Conservation (phyloP, 768 basidiomycete genomes). For the Auricularia sp. region DNA sequence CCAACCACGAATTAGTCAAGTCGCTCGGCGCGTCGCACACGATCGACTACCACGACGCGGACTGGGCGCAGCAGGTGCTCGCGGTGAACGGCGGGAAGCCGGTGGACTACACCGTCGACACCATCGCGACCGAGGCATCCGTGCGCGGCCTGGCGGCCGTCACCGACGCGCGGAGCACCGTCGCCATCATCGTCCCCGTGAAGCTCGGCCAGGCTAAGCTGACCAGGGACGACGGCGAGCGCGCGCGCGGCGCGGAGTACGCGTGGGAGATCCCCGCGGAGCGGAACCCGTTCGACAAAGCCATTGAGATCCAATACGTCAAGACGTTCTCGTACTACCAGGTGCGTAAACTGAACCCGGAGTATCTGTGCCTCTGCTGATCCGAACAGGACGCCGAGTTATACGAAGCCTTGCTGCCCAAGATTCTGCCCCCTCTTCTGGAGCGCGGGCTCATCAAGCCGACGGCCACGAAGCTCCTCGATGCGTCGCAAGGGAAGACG, state of each 20-base stretch:
- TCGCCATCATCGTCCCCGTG: conserved; percentile 37
- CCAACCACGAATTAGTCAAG: conserved; percentile 29
- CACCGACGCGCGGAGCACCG: conserved; percentile 22
- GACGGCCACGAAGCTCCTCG: conserved; percentile 29
- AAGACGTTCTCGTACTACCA: conserved; percentile 32
- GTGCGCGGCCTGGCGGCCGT: conserved; percentile 30
- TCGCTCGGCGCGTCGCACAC: conserved; percentile 30
- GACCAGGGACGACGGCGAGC: conserved; percentile 9
- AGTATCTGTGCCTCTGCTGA: conserved; percentile 1
- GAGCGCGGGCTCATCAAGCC: conserved; percentile 30
- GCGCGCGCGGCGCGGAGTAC: conserved; percentile 14
- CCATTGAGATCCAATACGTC: conserved; percentile 28
- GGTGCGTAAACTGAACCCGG: conserved; percentile 16
- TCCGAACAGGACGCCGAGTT: conserved; percentile 28
- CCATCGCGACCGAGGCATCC: conserved; percentile 27
- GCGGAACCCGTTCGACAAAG: conserved; percentile 28
- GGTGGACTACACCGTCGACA: conserved; percentile 27
- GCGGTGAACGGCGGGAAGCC: conserved; percentile 24
- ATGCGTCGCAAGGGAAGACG: conserved; percentile 22
- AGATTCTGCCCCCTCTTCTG: conserved; percentile 34
- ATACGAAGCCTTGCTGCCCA: conserved; percentile 34
- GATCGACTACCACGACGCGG: conserved; percentile 31
- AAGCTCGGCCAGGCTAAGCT: conserved; percentile 34
- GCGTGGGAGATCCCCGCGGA: conserved; percentile 22
- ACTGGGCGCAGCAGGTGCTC: conserved; percentile 27